Base-by-base conservation (phyloP, 2,329 filamentous ascomycete genomes). In the Xylariaceae sp. region DNA sequence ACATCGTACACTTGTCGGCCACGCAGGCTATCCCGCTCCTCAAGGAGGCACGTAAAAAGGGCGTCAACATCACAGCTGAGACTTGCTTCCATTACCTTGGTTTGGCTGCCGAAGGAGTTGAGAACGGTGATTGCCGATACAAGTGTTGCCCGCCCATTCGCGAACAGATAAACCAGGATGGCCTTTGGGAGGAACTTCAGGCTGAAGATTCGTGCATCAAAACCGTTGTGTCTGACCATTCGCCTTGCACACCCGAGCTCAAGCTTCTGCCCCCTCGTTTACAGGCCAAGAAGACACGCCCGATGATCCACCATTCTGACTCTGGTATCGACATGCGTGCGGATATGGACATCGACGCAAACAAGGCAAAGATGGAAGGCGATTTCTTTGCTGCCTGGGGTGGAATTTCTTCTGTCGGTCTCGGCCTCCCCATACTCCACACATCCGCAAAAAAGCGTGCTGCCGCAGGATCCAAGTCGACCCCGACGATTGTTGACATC, bases 381-480 rank as follows among this genome's bases (percentile, higher is more conserved):
- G 90, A 97, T 76, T 97, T 99, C 81, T 94, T 97, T 76, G 86
- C 88, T 3, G 92, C 92, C 0, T 99, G 94, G 94, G 94, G 94
- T 56, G 94, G 94, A 11, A 96, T 99, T 70, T 93, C 90, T 3
- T 94, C 89, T 3, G 93, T 99, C 15, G 94, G 94, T 0, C 83
- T 99, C 1, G 94, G 94, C 0, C 81, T 99, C 3, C 90, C 91
- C 3, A 96, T 99, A 65, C 81, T 99, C 4, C 88, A 92, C 85
- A 92, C 90, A 0, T 86, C 91, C 50, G 82, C 89, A 37, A 78
- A 81, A 71, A 81, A 84, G 63, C 82, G 89, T 47, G 77, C 83
- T 49, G 75, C 80, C 37, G 73, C 78, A 7, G 72, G 73, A 64
- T 71, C 51, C 60, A 75, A 76, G 66, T 74, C 71, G 65, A 74